Conservation (phyloP, 108 stramenopile species). For the Chaetoceros muelleri region DNA sequence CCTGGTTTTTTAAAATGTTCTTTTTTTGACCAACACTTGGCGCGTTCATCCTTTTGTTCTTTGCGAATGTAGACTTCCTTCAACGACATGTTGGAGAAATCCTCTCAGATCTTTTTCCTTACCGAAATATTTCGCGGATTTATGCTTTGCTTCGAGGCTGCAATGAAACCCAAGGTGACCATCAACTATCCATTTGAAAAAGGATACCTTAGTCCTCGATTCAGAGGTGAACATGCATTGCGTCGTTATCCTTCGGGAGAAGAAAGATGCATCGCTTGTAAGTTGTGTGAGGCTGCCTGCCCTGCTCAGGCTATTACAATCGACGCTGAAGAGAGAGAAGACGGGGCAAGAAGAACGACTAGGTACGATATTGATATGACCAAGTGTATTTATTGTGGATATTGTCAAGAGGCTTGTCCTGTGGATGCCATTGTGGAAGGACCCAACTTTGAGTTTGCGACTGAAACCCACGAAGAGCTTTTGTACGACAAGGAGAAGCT, state of each 20-base stretch:
- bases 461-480: conserved; percentile 98
- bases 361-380: conserved; percentile 99
- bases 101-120: conserved; percentile 83
- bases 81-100: too few species aligned
- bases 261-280: conserved; percentile 99
- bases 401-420: conserved; percentile 97
- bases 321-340: conserved; percentile 90
- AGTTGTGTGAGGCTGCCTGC: conserved; percentile 99
- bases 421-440: conserved; percentile 99
- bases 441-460: conserved; percentile 99
- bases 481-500: conserved; percentile 99
- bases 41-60: too few species aligned
- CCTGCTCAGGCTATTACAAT: conserved; percentile 99
- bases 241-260: conserved; percentile 97
- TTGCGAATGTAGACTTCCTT: too few species aligned
- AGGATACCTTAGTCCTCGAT: conserved; percentile 92
- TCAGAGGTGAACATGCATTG: conserved; percentile 97
- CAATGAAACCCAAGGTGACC: conserved; percentile 85
- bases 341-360: conserved; percentile 93
- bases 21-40: too few species aligned
- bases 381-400: conserved; percentile 99
- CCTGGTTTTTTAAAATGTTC: too few species aligned
- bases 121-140: conserved; percentile 83
- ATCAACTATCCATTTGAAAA: conserved; percentile 99
- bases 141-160: conserved; percentile 68